Conservation (phyloP, 2,329 filamentous ascomycete genomes). For the Dryadomyces quercus-mongolicae region DNA sequence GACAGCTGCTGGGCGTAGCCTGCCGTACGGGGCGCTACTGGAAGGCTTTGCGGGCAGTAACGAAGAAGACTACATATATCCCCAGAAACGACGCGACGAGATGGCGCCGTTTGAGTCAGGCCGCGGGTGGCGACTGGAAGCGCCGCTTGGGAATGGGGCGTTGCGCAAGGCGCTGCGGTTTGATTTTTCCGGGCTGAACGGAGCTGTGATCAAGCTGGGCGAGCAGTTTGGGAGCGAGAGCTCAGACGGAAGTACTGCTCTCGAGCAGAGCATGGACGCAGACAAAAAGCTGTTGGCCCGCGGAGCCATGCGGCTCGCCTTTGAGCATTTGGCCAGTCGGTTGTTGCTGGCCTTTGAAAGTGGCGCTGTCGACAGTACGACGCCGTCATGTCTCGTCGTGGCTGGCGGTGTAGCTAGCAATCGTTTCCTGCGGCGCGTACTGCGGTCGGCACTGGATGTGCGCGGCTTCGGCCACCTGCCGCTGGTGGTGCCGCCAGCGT, state of each 20-base stretch:
- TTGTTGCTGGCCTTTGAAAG: slow-evolving; percentile 53
- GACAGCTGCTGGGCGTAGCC: slow-evolving; percentile 30
- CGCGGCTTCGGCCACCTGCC: slow-evolving; percentile 50
- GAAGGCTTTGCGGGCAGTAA: slow-evolving; percentile 55
- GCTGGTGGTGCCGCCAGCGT: slow-evolving; percentile 62
- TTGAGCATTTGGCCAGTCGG: slow-evolving; percentile 74
- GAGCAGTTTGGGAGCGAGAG: neutral
- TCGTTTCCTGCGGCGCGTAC: slow-evolving; percentile 58
- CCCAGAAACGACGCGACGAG: slow-evolving; percentile 45
- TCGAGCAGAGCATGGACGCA: no score
- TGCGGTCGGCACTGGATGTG: slow-evolving; percentile 44
- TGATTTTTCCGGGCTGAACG: slow-evolving; percentile 61
- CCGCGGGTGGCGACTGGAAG: slow-evolving; percentile 51
- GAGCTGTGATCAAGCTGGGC: slow-evolving; percentile 29
- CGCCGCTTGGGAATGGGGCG: slow-evolving; percentile 43
- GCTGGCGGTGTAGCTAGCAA: slow-evolving; percentile 89
- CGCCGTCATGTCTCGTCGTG: slow-evolving; percentile 48
- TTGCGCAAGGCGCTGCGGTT: slow-evolving; percentile 45
- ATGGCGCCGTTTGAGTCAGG: slow-evolving; percentile 28
- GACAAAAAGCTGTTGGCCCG: slow-evolving; percentile 46
- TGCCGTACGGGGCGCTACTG: slow-evolving; percentile 71
- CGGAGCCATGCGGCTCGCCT: slow-evolving; percentile 66
- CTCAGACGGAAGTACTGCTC: neutral
- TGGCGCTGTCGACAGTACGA: slow-evolving; percentile 5
- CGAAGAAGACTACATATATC: slow-evolving; percentile 40